Evolutionary conservation across 371 early-diverging fungal genomes (phyloP), one percentile per base, ranked within the genome.

Genomic region (Apophysomyces ossiformis): DNA sequence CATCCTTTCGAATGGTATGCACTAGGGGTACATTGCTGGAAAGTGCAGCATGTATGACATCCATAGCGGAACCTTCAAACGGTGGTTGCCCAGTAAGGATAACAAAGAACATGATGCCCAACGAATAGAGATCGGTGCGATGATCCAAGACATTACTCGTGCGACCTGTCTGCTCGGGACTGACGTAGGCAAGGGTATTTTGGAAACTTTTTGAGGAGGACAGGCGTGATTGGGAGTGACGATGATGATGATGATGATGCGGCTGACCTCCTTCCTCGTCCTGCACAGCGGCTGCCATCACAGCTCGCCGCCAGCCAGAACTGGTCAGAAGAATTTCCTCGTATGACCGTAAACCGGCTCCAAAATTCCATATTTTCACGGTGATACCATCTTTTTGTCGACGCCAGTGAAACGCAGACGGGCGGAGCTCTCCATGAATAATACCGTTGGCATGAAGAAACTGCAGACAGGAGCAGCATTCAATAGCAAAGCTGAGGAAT

Each of bases 131-230:
- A 63, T 86, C 87, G 0, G 87, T 78, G 32, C 87, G 68, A 63
- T 86, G 84, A 62, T 86, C 87, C 58, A 84, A 67, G 63, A 78
- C 79, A 45, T 84, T 81, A 43, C 81, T 78, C 18, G 87, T 85
- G 66, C 87, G 72, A 21, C 87, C 87, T 13, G 87, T 86, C 66
- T 86, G 87, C 63, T 87, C 85, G 16, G 78, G 78, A 36, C 78
- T 78, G 32, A 78, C 68, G 68, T 78, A 78, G 7, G 69, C 67
- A 4, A 81, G 59, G 11, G 78, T 72, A 37, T 70, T 66, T 35
- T 76, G 73, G 45, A 78, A 71, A 35, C 76, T 73, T 65, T 71
- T 71, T 12, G 75, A 64, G 4, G 47, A 47, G 57, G 61, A 39
- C 18, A 16, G 5, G 16, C 38, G 32, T 58, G 15, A 37, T 37